A percentile compares a stretch with the other conserved stretches of the same genome.
Conservation (phyloP, 1,139 yeast species). For the Geotrichum macrosporum region DNA sequence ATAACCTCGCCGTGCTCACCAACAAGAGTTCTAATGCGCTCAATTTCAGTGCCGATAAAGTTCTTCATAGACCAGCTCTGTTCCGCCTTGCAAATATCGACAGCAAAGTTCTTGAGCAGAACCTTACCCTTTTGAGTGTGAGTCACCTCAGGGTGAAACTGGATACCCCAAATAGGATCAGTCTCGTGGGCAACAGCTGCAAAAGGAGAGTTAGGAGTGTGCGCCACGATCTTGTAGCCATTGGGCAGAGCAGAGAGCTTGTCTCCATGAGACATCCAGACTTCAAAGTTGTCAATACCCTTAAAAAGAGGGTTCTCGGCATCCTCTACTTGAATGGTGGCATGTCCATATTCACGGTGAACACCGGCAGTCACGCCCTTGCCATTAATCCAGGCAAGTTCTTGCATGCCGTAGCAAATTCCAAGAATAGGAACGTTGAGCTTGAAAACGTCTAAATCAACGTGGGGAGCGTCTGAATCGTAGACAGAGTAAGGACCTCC, state of each 20-base stretch:
- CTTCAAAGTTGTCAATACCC: slow-evolving; percentile 87
- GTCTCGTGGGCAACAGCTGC: slow-evolving; percentile 83
- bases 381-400: slow-evolving; percentile 96
- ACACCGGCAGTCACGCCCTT: slow-evolving; percentile 95
- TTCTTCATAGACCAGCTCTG: slow-evolving; percentile 98
- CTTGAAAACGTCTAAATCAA: slow-evolving; percentile 87
- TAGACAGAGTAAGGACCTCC: slow-evolving; percentile 99
- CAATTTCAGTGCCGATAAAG: slow-evolving; percentile 92
- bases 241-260: slow-evolving; percentile 86
- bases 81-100: slow-evolving; percentile 75
- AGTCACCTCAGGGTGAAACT: slow-evolving; percentile 99
- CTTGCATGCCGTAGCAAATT: slow-evolving; percentile 99
- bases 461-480: slow-evolving; percentile 94
- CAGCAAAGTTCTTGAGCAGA: slow-evolving; percentile 86
- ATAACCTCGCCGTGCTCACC: slow-evolving; percentile 98
- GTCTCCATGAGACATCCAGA: slow-evolving; percentile 99
- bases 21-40: slow-evolving; percentile 81
- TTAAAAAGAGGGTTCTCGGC: slow-evolving; percentile 65
- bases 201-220: slow-evolving; percentile 89
- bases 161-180: slow-evolving; percentile 83
- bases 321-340: slow-evolving; percentile 76
- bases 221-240: slow-evolving; percentile 85
- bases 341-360: slow-evolving; percentile 98
- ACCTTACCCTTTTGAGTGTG: slow-evolving; percentile 90
- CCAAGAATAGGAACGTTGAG: slow-evolving; percentile 92